A percentile compares a stretch with the other conserved stretches of the same genome.
These are phyloP conservation scores for Microdochium trichocladiopsis DNA, from an alignment of 2,329 filamentous ascomycete species.

Conservation along the genomic window DNA sequence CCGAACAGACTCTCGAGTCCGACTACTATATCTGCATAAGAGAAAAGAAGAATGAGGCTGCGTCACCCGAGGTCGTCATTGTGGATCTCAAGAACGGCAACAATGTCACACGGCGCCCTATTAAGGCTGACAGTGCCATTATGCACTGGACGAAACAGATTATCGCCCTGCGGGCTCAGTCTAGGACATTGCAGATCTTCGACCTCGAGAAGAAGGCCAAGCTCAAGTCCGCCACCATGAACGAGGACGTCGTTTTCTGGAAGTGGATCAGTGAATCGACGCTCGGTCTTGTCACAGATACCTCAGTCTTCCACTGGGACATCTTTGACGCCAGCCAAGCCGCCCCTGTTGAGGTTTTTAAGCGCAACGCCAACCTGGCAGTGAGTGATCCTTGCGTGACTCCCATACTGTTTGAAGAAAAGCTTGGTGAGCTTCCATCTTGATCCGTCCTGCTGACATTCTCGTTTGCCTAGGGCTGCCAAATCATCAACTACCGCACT, in stretches of 20 bases:
- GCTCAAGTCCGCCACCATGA: constrained; percentile 94
- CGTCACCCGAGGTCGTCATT: constrained; percentile 91
- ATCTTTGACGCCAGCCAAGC: constrained; percentile 80
- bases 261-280: constrained; percentile 94
- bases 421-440: background rate
- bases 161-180: constrained; percentile 93
- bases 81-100: constrained; percentile 96
- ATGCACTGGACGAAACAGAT: constrained; percentile 98
- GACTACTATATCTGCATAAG: constrained; percentile 94
- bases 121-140: constrained; percentile 98
- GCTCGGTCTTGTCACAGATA: constrained; percentile 85
- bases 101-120: constrained; percentile 88
- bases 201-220: constrained; percentile 89
- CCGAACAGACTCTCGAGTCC: constrained; percentile 86
- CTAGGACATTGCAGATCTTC: constrained; percentile 94
- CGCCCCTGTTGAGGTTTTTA: constrained; percentile 83
- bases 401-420: background rate
- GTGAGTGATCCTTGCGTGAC: constrained; percentile 41
- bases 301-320: constrained; percentile 94
- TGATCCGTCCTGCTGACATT: constrained; percentile 11
- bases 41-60: constrained; percentile 80
- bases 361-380: constrained; percentile 82
- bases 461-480: constrained; percentile 61
- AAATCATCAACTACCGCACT: constrained; percentile 99
- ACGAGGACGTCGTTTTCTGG: constrained; percentile 97